Percentiles rank a stretch among this genome's conserved stretches.
Evolutionary conservation across 139 green algal species (phyloP).

Genomic region (Parachlorella kessleri): DNA sequence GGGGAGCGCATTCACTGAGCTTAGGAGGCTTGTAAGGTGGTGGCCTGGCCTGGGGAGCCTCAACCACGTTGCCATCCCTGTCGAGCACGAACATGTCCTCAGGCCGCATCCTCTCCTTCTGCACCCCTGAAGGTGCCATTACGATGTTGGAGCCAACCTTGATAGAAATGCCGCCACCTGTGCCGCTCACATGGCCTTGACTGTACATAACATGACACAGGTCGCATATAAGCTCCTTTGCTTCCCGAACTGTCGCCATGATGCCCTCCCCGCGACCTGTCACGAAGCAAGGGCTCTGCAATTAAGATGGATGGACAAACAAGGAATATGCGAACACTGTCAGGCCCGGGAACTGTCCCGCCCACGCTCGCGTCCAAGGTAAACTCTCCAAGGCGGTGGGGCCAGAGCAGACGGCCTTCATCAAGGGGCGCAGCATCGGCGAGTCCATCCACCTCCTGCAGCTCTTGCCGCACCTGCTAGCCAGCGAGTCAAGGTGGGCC

Average conservation of each 20-base stretch:
- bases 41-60: constrained; percentile 66
- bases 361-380: no score
- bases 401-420: constrained; percentile 40
- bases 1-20: constrained; percentile 89
- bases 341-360: no score
- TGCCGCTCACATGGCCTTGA: constrained; percentile 84
- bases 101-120: constrained; percentile 95
- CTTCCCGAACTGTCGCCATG: constrained; percentile 48
- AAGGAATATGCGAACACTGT: no score
- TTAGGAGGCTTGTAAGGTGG: constrained; percentile 85
- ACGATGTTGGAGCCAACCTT: constrained; percentile 77
- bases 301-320: no score
- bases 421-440: constrained; percentile 32
- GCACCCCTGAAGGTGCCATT: constrained; percentile 83
- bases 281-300: background rate
- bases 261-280: background rate
- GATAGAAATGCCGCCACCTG: constrained; percentile 88
- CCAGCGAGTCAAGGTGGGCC: background rate
- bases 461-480: constrained; percentile 16
- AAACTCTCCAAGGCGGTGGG: no score
- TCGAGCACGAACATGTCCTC: constrained; percentile 96
- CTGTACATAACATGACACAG: constrained; percentile 84
- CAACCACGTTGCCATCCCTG: constrained; percentile 60
- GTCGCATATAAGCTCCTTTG: constrained; percentile 81
- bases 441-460: constrained; percentile 31